Percentiles rank a stretch among this genome's conserved stretches.
These are phyloP conservation scores for Heterobasidion annosum DNA, from an alignment of 1,284 basidiomycete genomes.

Conservation along the genomic window DNA sequence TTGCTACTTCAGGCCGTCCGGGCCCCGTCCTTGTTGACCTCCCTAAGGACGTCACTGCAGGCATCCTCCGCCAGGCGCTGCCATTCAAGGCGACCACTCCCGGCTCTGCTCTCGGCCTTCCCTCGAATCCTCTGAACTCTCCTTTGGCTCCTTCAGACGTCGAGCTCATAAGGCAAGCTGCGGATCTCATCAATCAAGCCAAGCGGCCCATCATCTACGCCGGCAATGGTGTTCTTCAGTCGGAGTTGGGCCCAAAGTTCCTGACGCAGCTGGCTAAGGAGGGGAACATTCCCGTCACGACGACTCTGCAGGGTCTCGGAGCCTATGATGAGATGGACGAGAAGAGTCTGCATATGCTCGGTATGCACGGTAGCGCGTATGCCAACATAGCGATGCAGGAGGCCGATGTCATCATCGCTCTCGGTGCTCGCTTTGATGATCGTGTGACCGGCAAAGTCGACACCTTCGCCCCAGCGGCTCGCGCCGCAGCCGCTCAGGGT, in stretches of 20 bases:
- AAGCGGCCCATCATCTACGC: slow-evolving; percentile 92
- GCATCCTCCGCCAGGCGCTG: slow-evolving; percentile 80
- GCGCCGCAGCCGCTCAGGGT: slow-evolving; percentile 79
- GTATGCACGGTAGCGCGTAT: slow-evolving; percentile 98
- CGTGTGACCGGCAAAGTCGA: slow-evolving; percentile 93
- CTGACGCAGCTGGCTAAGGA: slow-evolving; percentile 75
- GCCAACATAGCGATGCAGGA: slow-evolving; percentile 97
- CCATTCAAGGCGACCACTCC: slow-evolving; percentile 87
- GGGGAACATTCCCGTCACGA: slow-evolving; percentile 95
- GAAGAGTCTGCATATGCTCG: slow-evolving; percentile 92
- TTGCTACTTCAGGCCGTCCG: slow-evolving; percentile 93
- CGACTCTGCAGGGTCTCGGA: slow-evolving; percentile 93
- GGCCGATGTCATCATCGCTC: slow-evolving; percentile 95
- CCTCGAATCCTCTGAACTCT: slow-evolving; percentile 63
- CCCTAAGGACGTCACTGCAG: slow-evolving; percentile 96
- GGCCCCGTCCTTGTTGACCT: slow-evolving; percentile 97
- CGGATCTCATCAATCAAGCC: slow-evolving; percentile 85
- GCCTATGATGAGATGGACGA: slow-evolving; percentile 90
- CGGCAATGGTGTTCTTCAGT: slow-evolving; percentile 85
- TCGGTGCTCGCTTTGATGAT: slow-evolving; percentile 96
- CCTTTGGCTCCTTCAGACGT: slow-evolving; percentile 34
- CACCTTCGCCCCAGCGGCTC: slow-evolving; percentile 86
- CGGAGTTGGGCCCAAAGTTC: slow-evolving; percentile 76
- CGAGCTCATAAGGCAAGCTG: slow-evolving; percentile 72
- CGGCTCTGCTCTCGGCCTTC: slow-evolving; percentile 70